Percentiles rank a stretch among this genome's conserved stretches.
phyloP scores from a whole-genome alignment of 2,329 filamentous ascomycete genomes.

The Triangularia setosa region DNA sequence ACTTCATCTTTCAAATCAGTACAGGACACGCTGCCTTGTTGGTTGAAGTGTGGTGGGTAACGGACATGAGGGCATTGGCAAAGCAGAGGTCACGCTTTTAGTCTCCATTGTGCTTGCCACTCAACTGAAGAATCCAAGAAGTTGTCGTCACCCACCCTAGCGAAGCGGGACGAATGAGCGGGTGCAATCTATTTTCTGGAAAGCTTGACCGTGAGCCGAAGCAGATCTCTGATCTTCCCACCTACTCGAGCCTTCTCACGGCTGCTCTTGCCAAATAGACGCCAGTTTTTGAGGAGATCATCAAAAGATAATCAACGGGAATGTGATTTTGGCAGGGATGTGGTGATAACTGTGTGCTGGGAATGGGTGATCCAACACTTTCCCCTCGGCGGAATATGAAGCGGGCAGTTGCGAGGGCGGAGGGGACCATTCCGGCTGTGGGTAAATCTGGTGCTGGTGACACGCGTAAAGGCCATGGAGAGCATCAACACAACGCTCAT shows the following conservation, averaged over 20 bases:
- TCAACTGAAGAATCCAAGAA: background rate
- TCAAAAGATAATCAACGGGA: background rate
- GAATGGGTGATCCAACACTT: background rate
- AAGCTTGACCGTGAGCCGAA: background rate
- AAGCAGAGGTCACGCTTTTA: background rate
- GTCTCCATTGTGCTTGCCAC: background rate
- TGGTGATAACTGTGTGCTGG: background rate
- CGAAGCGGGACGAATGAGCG: background rate
- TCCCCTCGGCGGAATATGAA: slow-evolving; percentile 15
- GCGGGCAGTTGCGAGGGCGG: slow-evolving; percentile 12
- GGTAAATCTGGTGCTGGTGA: background rate
- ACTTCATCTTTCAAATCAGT: slow-evolving; percentile 25
- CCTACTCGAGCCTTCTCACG: background rate
- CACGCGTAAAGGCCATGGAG: background rate
- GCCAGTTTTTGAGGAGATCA: background rate
- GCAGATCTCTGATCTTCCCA: background rate
- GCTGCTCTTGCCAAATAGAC: background rate
- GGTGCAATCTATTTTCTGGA: slow-evolving; percentile 5
- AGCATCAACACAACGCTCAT: no score
- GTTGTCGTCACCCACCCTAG: background rate
- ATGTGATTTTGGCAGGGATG: background rate
- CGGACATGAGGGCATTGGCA: background rate
- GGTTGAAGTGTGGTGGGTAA: background rate
- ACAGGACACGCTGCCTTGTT: background rate
- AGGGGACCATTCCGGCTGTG: slow-evolving; percentile 17